phyloP scores from a whole-genome alignment of 2,329 filamentous ascomycete genomes.

The Fusarium xylarioides region DNA sequence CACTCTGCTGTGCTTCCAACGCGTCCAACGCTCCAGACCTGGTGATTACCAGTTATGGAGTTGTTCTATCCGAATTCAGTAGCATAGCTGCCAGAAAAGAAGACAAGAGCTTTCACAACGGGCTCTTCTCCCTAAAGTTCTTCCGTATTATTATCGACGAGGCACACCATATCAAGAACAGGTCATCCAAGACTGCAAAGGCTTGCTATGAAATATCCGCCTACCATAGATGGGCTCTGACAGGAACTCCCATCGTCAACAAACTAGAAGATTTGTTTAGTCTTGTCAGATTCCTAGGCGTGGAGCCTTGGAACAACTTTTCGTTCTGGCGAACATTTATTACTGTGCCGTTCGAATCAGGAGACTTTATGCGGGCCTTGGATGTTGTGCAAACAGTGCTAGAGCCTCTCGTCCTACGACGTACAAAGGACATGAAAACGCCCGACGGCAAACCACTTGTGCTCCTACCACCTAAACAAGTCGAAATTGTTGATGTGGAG shows the following conservation, averaged over 20 bases:
- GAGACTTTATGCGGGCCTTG: constrained; percentile 90
- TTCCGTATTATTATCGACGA: constrained; percentile 96
- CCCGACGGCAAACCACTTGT: constrained; percentile 81
- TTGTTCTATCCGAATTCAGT: constrained; percentile 85
- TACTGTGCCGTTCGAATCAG: constrained; percentile 94
- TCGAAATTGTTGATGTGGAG: constrained; percentile 89
- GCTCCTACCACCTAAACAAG: constrained; percentile 78
- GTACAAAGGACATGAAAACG: constrained; percentile 98
- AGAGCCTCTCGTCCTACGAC: constrained; percentile 91
- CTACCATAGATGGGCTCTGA: constrained; percentile 90
- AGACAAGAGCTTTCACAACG: constrained; percentile 71
- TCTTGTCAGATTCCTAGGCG: constrained; percentile 87
- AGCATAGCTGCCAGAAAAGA: constrained; percentile 73
- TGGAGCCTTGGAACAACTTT: constrained; percentile 98
- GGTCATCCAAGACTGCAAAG: constrained; percentile 90
- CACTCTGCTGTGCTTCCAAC: constrained; percentile 80
- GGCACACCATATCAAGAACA: constrained; percentile 90
- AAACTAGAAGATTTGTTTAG: constrained; percentile 94
- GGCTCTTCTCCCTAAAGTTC: constrained; percentile 92
- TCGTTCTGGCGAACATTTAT: constrained; percentile 99
- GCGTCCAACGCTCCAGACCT: constrained; percentile 82
- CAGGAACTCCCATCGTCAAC: constrained; percentile 96
- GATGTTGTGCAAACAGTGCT: constrained; percentile 97
- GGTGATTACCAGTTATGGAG: constrained; percentile 94
- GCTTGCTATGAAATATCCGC: constrained; percentile 92